A percentile compares a stretch with the other conserved stretches of the same genome.
phyloP scores from a whole-genome alignment of 495 filamentous ascomycete species.

The Neurospora cerealis region DNA sequence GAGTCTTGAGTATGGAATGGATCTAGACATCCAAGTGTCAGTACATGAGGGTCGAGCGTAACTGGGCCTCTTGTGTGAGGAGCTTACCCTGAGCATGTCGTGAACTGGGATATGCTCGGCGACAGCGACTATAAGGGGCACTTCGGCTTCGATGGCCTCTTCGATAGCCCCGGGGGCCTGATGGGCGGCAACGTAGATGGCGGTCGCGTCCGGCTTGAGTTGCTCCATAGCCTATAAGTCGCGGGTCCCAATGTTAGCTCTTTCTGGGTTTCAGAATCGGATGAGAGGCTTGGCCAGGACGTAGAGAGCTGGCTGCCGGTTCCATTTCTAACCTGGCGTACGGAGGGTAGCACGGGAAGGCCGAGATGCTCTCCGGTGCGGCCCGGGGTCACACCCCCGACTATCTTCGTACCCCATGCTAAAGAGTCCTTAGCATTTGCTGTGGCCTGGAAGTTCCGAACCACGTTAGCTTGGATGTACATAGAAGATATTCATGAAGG shows the following conservation, averaged over 20 bases:
- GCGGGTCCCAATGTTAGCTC: background rate
- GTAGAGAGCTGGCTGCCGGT: background rate
- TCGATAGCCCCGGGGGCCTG: conserved; percentile 71
- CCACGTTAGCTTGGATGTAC: conserved; percentile 15
- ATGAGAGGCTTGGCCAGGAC: background rate
- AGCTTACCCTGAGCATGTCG: conserved; percentile 65
- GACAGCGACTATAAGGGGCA: conserved; percentile 79
- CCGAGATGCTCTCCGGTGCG: conserved; percentile 71
- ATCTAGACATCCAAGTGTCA: conserved; percentile 33
- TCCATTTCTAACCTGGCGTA: conserved; percentile 33
- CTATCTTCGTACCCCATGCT: conserved; percentile 78
- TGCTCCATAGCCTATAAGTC: conserved; percentile 54
- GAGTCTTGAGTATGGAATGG: conserved; percentile 66
- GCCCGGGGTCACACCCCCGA: conserved; percentile 76
- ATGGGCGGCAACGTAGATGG: conserved; percentile 75
- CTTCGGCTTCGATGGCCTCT: conserved; percentile 81
- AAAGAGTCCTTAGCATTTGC: conserved; percentile 74
- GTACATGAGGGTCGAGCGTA: conserved; percentile 1
- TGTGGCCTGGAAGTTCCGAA: conserved; percentile 41
- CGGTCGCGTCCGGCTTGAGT: conserved; percentile 75
- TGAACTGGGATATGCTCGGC: conserved; percentile 87
- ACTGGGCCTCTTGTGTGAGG: background rate
- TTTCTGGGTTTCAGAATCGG: background rate
- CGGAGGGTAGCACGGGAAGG: conserved; percentile 65
- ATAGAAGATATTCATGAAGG: conserved; percentile 17